Evolutionary conservation across 2,329 filamentous ascomycete genomes (phyloP).

Genomic region (Paraconiothyrium brasiliense): DNA sequence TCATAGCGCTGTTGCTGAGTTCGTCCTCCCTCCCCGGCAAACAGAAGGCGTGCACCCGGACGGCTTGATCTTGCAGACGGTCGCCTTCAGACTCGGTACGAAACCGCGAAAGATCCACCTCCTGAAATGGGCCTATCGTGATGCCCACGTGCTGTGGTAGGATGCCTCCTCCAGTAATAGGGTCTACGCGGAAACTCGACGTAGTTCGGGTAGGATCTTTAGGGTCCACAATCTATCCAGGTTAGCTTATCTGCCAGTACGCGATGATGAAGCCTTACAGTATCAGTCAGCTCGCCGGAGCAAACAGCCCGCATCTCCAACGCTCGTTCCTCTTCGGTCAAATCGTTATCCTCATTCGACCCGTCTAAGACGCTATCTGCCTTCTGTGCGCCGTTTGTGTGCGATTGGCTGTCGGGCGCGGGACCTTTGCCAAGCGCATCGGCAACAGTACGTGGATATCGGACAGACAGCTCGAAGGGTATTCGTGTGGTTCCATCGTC

Average conservation of each 20-base stretch:
- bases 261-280: conserved; percentile 55
- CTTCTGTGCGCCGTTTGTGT: conserved; percentile 36
- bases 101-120: conserved; percentile 87
- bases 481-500: conserved; percentile 84
- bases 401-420: conserved; percentile 23
- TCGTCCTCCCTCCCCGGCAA: conserved; percentile 83
- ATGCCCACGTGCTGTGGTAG: conserved; percentile 92
- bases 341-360: conserved; percentile 51
- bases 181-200: conserved; percentile 77
- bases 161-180: conserved; percentile 63
- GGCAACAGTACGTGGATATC: conserved; percentile 84
- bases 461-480: conserved; percentile 88
- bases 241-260: conserved; percentile 22
- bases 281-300: conserved; percentile 87
- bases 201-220: conserved; percentile 84
- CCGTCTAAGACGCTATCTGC: conserved; percentile 46
- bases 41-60: conserved; percentile 91
- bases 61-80: conserved; percentile 84
- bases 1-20: conserved; percentile 85
- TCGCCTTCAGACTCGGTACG: conserved; percentile 92
- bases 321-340: conserved; percentile 81
- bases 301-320: conserved; percentile 91
- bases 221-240: conserved; percentile 68
- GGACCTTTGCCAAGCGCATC: conserved; percentile 66
- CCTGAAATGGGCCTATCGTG: conserved; percentile 92